Evolutionary conservation across 768 basidiomycete species (phyloP), one percentile per base, ranked within the genome.

Genomic region (Boletus rufocinnamomeus): DNA sequence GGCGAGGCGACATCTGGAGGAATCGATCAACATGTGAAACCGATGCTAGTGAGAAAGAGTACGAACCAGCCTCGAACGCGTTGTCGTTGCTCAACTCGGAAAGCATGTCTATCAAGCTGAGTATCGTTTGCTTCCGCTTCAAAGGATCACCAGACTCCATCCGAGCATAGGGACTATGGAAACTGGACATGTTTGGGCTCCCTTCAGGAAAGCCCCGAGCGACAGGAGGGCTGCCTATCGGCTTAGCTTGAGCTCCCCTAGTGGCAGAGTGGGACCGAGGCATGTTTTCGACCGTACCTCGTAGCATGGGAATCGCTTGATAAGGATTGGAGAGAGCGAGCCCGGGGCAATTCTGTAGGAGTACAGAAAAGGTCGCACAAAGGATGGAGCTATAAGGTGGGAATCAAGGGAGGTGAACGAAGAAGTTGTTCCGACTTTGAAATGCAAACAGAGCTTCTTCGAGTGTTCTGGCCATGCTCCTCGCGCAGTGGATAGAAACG

Each of bases 71-170:
- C 13, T 71, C 71, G 8, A 74, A 55, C 32, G 69, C 73, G 14
- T 68, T 72, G 52, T 82, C 80, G 43, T 72, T 73, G 60, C 67
- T 75, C 54, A 83, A 45, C 57, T 83, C 81, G 13, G 73, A 72
- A 49, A 82, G 67, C 51, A 77, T 76, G 61, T 82, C 81, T 52
- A 82, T 69, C 52, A 82, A 64, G 43, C 75, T 80, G 40, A 79
- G 69, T 47, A 82, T 65, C 8, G 81, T 80, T 62, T 81, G 78
- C 63, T 75, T 81, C 56, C 81, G 75, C 58, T 41, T 74, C 52
- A 69, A 56, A 46, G 74, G 69, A 56, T 69, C 73, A 27, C 40
- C 9, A 25, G 62, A 54, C 50, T 74, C 72, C 58, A 63, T 61
- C 28, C 72, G 71, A 52, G 71, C 61, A 48, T 66, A 74, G 19